phyloP scores from a whole-genome alignment of 2,329 filamentous ascomycete genomes.

The Diaporthe aspalathi region DNA sequence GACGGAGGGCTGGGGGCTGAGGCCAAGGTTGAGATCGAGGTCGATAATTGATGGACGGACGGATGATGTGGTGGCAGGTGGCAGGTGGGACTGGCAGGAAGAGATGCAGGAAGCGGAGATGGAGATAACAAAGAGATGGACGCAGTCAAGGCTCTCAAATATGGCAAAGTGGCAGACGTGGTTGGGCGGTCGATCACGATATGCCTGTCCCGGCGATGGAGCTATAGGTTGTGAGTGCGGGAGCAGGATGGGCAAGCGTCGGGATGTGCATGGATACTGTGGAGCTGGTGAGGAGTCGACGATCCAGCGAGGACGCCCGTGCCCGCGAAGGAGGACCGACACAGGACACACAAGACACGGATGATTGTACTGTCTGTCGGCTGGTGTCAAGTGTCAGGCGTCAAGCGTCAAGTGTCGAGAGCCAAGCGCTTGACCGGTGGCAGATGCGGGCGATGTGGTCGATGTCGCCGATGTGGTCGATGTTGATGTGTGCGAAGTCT shows the following conservation, averaged over 20 bases:
- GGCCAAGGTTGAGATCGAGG: neutral
- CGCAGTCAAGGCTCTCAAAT: conserved; percentile 29
- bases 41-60: neutral
- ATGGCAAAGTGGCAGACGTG: conserved; percentile 29
- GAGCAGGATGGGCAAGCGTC: conserved; percentile 33
- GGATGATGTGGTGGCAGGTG: neutral
- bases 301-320: conserved; percentile 33
- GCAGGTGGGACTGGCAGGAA: neutral
- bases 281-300: conserved; percentile 39
- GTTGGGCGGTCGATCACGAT: conserved; percentile 40
- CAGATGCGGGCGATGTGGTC: too few species aligned
- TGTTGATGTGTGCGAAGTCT: conserved; percentile 16
- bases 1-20: neutral
- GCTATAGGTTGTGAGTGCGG: conserved; percentile 32
- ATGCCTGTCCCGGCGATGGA: conserved; percentile 34
- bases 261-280: conserved; percentile 38
- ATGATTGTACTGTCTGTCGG: conserved; percentile 7
- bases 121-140: conserved; percentile 11
- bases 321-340: conserved; percentile 28
- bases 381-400: neutral
- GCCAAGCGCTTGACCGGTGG: conserved; percentile 33
- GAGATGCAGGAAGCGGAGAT: conserved; percentile 29
- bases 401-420: neutral
- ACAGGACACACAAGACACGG: neutral
- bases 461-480: too few species aligned